Percentiles rank a stretch among this genome's conserved stretches.
These are phyloP conservation scores for Penicillium fuscoglaucum DNA, from an alignment of 2,329 filamentous ascomycete species.

Conservation along the genomic window DNA sequence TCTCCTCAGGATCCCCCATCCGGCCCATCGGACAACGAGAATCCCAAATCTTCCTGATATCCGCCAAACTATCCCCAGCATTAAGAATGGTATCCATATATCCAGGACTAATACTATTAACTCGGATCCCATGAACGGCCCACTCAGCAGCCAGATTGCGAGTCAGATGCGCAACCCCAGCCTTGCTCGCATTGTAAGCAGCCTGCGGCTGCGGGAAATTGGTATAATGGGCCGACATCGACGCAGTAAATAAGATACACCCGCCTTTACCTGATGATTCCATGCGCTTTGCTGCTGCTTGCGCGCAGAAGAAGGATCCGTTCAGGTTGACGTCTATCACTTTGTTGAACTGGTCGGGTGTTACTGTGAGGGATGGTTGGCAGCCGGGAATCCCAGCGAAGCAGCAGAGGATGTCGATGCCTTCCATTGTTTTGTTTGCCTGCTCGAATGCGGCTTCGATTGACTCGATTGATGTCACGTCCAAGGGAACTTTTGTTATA, in stretches of 20 bases:
- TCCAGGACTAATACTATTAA: slow-evolving; percentile 70
- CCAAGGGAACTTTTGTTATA: slow-evolving; percentile 55
- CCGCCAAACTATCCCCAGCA: slow-evolving; percentile 60
- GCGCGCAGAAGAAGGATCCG: slow-evolving; percentile 68
- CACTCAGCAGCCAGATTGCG: slow-evolving; percentile 71
- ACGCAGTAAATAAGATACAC: slow-evolving; percentile 58
- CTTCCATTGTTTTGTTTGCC: slow-evolving; percentile 44
- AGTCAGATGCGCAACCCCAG: slow-evolving; percentile 63
- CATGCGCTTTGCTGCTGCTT: slow-evolving; percentile 56
- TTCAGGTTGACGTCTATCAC: slow-evolving; percentile 72
- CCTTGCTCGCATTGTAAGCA: slow-evolving; percentile 72
- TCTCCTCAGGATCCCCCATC: slow-evolving; percentile 64
- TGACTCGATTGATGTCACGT: slow-evolving; percentile 57
- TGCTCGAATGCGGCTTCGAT: slow-evolving; percentile 25
- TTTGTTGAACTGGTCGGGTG: slow-evolving; percentile 59
- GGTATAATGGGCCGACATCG: slow-evolving; percentile 66
- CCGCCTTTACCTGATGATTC: slow-evolving; percentile 48
- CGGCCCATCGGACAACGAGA: slow-evolving; percentile 62
- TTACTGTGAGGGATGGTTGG: slow-evolving; percentile 61
- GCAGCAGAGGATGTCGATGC: slow-evolving; percentile 59
- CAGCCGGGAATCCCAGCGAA: slow-evolving; percentile 70
- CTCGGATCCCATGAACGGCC: slow-evolving; percentile 68
- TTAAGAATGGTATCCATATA: slow-evolving; percentile 79
- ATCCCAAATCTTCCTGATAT: slow-evolving; percentile 58
- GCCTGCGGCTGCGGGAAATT: slow-evolving; percentile 73